A percentile compares a stretch with the other conserved stretches of the same genome.
Evolutionary conservation across 176 grass and related monocot genomes (phyloP).

Genomic region (Areca catechu): DNA sequence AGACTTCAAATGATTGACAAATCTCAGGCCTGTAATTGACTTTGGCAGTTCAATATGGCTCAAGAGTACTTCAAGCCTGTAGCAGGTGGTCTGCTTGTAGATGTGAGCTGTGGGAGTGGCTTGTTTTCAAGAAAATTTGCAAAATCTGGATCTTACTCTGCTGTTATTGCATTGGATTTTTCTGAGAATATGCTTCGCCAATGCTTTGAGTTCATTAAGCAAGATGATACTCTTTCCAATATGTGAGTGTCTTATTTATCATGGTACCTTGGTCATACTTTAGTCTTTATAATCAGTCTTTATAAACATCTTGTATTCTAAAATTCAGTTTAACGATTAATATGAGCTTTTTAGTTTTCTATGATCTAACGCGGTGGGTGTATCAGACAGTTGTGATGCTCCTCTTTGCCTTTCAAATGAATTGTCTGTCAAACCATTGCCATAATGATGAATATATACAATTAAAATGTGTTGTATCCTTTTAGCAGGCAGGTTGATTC

Average conservation of each 20-base stretch:
- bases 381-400: too few relatives aligned
- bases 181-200: background rate
- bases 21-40: background rate
- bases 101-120: background rate
- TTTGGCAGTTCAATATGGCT: background rate
- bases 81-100: background rate
- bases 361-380: too few relatives aligned
- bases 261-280: background rate
- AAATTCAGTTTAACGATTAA: too few relatives aligned
- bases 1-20: background rate
- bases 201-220: background rate
- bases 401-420: too few relatives aligned
- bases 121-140: conserved; percentile 2
- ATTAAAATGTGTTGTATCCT: too few relatives aligned
- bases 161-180: too few relatives aligned
- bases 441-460: too few relatives aligned
- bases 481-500: too few relatives aligned
- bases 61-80: background rate
- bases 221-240: background rate
- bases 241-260: background rate
- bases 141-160: background rate
- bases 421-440: too few relatives aligned
- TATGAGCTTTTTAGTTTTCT: too few relatives aligned
- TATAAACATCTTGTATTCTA: too few relatives aligned
- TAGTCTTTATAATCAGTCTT: too few relatives aligned